Evolutionary conservation across 2,329 filamentous ascomycete species (phyloP).

Genomic region (Bipolaris cookei): DNA sequence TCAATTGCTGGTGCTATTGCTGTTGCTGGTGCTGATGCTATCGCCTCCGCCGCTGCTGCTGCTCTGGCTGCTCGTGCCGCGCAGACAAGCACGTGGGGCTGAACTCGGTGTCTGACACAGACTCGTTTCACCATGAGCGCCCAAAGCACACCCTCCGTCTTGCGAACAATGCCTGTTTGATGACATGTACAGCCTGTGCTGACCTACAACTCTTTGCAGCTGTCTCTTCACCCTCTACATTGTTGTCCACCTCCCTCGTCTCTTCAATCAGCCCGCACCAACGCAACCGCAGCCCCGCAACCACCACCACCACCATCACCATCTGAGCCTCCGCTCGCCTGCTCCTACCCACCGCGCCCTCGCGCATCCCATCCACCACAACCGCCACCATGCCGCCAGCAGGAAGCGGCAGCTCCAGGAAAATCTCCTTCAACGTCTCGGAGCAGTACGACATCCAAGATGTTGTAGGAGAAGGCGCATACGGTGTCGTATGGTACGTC

Average conservation of each 20-base stretch:
- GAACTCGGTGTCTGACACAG: conserved; percentile 30
- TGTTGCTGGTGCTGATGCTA: not conserved
- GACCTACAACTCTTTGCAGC: conserved; percentile 29
- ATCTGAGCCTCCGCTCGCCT: conserved; percentile 24
- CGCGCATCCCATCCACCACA: conserved; percentile 25
- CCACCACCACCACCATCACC: conserved; percentile 10
- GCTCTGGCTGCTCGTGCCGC: conserved; percentile 12
- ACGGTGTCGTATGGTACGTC: conserved; percentile 94
- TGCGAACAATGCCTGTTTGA: conserved; percentile 25
- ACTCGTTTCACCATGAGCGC: conserved; percentile 37
- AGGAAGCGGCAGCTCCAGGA: conserved; percentile 67
- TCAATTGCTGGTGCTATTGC: conserved; percentile 4
- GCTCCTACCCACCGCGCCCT: conserved; percentile 22
- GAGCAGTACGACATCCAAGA: conserved; percentile 99
- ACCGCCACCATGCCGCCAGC: conserved; percentile 46
- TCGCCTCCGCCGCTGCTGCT: not conserved
- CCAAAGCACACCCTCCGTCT: conserved; percentile 26
- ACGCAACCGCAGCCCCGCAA: conserved; percentile 18
- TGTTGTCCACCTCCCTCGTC: conserved; percentile 1
- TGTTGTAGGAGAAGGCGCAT: conserved; percentile 97
- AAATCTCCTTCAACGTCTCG: conserved; percentile 99
- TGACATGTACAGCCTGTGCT: conserved; percentile 23
- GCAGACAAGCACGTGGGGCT: conserved; percentile 36
- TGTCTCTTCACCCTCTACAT: conserved; percentile 10
- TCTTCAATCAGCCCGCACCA: not conserved